phyloP scores from a whole-genome alignment of 305 asterid genomes.

The Plantago lanceolata region DNA sequence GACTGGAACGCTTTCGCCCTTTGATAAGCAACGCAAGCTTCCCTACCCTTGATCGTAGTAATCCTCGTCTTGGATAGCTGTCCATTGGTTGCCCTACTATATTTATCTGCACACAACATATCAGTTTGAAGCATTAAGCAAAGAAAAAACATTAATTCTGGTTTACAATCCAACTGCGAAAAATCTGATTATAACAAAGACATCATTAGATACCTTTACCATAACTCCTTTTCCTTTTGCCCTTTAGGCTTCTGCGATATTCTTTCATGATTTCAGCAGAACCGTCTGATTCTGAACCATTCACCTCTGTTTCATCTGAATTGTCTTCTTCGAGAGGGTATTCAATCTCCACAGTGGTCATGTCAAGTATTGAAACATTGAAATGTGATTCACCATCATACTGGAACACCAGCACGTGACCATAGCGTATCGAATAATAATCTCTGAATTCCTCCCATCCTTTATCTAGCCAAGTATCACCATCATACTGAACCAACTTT shows the following conservation, averaged over 20 bases:
- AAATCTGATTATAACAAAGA: no score
- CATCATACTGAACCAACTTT: slow-evolving; percentile 13
- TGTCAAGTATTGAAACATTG: slow-evolving; percentile 31
- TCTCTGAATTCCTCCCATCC: slow-evolving; percentile 35
- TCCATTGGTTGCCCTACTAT: neutral
- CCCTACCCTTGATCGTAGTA: neutral
- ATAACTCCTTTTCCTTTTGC: neutral
- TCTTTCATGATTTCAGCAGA: slow-evolving; percentile 15
- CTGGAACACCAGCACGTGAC: slow-evolving; percentile 27
- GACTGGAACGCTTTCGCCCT: slow-evolving; percentile 28
- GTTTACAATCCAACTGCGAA: no score
- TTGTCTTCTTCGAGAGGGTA: slow-evolving; percentile 17
- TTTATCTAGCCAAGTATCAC: slow-evolving; percentile 22
- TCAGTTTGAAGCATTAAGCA: neutral
- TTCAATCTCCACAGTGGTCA: slow-evolving; percentile 27
- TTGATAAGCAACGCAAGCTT: slow-evolving; percentile 10
- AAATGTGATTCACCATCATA: slow-evolving; percentile 26
- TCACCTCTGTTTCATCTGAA: neutral
- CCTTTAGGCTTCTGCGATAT: neutral
- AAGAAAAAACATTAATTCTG: neutral
- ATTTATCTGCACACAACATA: neutral
- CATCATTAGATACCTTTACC: neutral
- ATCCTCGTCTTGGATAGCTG: neutral
- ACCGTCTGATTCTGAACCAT: slow-evolving; percentile 16
- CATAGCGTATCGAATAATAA: slow-evolving; percentile 18